Evolutionary conservation across 2,329 filamentous ascomycete genomes (phyloP), one percentile per base, ranked within the genome.

Genomic region (Clarireedia paspali): DNA sequence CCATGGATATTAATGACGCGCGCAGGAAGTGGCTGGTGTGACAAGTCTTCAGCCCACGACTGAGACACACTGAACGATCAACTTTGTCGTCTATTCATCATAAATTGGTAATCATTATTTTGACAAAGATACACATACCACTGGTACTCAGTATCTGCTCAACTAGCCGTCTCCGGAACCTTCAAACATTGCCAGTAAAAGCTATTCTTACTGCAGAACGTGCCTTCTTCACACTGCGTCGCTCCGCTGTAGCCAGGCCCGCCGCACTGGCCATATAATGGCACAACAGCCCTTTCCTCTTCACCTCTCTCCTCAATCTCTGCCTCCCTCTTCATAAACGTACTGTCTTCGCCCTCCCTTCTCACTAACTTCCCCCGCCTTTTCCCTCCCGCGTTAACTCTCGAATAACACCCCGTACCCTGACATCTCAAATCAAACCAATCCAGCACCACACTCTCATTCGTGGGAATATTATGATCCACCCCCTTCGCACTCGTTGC

Each of bases 401-500:
- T 56, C 24, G 47, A 51, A 15, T 45, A 61, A 38, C 55, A 61
- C 7, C 42, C 51, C 5, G 2, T 39, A 0, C 58, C 56, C 3
- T 14, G 46, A 57, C 58, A 61, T 12, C 47, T 61, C 53, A 61
- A 53, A 56, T 60, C 63, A 48, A 66, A 66, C 60, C 62, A 66
- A 34, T 55, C 53, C 17, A 66, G 40, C 5, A 64, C 60, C 0
- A 57, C 55, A 9, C 49, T 48, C 27, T 59, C 64, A 39, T 64
- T 59, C 2, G 60, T 63, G 17, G 57, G 58, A 24, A 66, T 64
- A 50, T 62, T 58, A 57, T 66, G 64, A 14, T 57, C 59, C 2
- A 66, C 62, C 0, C 58, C 57, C 9, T 15, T 6, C 0, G 60
- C 63, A 38, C 45, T 60, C 3, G 60, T 63, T 1, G 62, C 64